A percentile compares a stretch with the other conserved stretches of the same genome.
Conservation (phyloP, 257 asterid species). For the Fraxinus anomala region DNA sequence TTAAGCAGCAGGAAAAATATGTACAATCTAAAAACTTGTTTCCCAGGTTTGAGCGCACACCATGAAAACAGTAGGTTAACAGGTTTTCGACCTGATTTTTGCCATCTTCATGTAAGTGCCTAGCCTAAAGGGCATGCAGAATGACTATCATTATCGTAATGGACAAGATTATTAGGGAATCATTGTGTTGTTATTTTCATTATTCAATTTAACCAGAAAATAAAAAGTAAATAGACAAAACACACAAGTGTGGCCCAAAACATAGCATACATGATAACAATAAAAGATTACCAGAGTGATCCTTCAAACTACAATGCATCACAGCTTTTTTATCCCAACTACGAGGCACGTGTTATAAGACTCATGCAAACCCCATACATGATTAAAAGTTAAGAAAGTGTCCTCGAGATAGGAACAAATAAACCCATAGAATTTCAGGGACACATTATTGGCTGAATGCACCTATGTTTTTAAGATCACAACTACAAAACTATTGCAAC, state of each 20-base stretch:
- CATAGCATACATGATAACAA: not conserved
- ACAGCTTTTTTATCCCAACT: not conserved
- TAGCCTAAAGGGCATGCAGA: not conserved
- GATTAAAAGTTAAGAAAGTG: not conserved
- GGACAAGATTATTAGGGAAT: not conserved
- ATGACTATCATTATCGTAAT: not conserved
- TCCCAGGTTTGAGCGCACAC: not conserved
- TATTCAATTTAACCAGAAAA: not conserved
- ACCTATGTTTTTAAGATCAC: not conserved
- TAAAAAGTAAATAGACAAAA: not conserved
- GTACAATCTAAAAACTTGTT: not conserved
- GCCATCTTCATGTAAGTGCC: not conserved
- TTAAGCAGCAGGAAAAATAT: conserved; percentile 11
- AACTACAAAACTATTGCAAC: not conserved
- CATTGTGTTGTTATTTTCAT: not conserved
- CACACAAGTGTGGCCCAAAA: not conserved
- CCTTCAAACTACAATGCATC: not conserved
- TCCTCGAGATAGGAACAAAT: not conserved
- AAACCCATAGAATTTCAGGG: not conserved
- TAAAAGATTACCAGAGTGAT: not conserved
- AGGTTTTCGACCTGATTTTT: not conserved
- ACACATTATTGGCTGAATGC: not conserved
- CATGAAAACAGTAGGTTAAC: conserved; percentile 9
- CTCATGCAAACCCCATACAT: not conserved
- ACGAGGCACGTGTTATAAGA: not conserved